A percentile compares a stretch with the other conserved stretches of the same genome.
Evolutionary conservation across 352 stramenopile species (phyloP).

Genomic region (Pythium sukuiense): DNA sequence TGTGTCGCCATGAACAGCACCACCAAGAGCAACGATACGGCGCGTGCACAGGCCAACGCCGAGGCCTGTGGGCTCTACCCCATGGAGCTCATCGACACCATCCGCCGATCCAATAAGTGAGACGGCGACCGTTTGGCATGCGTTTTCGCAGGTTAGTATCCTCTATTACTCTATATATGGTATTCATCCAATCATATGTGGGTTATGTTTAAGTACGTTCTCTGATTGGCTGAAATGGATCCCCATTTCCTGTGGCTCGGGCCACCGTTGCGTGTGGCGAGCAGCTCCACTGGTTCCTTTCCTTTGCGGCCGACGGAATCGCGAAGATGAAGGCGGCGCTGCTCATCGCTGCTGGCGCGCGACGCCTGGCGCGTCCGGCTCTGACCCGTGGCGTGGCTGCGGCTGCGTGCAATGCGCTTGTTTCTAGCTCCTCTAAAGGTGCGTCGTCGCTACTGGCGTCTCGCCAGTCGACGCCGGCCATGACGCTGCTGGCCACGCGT

Average conservation of each 20-base stretch:
- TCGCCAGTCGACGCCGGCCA: slow-evolving; percentile 6
- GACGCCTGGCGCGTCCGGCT: slow-evolving; percentile 29
- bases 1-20: neutral
- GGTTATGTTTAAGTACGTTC: neutral
- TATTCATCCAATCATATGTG: neutral
- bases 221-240: slow-evolving; percentile 6
- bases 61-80: slow-evolving; percentile 7
- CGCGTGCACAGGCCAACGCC: neutral
- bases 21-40: neutral
- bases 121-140: neutral
- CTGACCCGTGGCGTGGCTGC: neutral
- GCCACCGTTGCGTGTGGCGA: slow-evolving; percentile 12
- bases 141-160: neutral
- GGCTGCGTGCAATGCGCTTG: slow-evolving; percentile 3
- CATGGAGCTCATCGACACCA: slow-evolving; percentile 3
- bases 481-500: slow-evolving; percentile 26
- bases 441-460: too few relatives aligned
- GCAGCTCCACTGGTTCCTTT: slow-evolving; percentile 30
- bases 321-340: slow-evolving; percentile 51
- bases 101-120: neutral
- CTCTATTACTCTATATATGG: neutral
- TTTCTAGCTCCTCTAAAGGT: too few relatives aligned
- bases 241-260: slow-evolving; percentile 1
- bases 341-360: slow-evolving; percentile 35
- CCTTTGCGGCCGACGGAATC: too few relatives aligned